These are phyloP conservation scores for Salvia miltiorrhiza DNA, from an alignment of 257 asterid genomes.

Conservation along the genomic window DNA sequence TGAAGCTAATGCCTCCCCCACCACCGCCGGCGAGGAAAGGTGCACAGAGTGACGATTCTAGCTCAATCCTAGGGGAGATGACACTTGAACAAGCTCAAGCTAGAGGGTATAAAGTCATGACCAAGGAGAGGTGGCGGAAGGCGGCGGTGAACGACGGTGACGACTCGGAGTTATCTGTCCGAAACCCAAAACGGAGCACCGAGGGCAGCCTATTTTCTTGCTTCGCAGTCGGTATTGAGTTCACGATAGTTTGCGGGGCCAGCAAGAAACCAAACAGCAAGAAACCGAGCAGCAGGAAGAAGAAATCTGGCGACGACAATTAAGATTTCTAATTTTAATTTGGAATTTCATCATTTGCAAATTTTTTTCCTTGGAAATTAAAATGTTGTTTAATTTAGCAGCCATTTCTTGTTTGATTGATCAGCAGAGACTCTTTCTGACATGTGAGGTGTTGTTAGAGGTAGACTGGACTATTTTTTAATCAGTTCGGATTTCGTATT, in stretches of 20 bases:
- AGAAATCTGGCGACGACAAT: neutral
- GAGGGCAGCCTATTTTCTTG: slow-evolving; percentile 33
- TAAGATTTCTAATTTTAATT: neutral
- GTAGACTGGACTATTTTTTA: neutral
- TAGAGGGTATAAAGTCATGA: slow-evolving; percentile 16
- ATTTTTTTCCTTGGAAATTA: neutral
- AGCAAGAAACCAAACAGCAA: slow-evolving; percentile 12
- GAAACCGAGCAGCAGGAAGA: slow-evolving; percentile 20
- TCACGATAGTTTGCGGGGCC: slow-evolving; percentile 34
- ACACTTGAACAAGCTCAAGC: slow-evolving; percentile 33
- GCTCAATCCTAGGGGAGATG: slow-evolving; percentile 37
- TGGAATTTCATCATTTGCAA: neutral
- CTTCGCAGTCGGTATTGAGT: slow-evolving; percentile 33
- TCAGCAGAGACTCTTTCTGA: neutral
- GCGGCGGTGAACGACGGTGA: neutral
- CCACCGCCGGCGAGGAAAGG: neutral
- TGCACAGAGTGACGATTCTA: slow-evolving; percentile 1
- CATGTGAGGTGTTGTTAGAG: slow-evolving; percentile 8
- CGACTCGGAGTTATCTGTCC: slow-evolving; percentile 12
- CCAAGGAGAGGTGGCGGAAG: slow-evolving; percentile 1
- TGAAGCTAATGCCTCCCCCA: slow-evolving; percentile 20
- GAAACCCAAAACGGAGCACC: slow-evolving; percentile 11
- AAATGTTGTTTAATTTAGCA: neutral
- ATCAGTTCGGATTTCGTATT: neutral
- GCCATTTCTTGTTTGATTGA: slow-evolving; percentile 17